Base-by-base conservation (phyloP, 352 stramenopile genomes). In the Thalassiosira livingstoniorum region DNA sequence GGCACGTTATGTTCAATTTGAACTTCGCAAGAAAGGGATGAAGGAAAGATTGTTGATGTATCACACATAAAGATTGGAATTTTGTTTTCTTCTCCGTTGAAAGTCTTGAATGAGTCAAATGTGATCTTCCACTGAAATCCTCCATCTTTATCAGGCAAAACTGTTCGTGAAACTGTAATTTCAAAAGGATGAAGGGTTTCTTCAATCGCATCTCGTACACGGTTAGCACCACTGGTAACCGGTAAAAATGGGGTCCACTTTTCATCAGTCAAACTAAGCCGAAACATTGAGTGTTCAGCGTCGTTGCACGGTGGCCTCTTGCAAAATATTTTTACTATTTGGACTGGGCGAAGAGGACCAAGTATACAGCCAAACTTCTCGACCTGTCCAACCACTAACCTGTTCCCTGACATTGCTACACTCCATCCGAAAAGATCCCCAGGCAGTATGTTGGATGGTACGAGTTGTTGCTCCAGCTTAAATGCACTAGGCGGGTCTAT, bases 391-490 rank as follows among this genome's bases (percentile, higher is more conserved):
- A 91, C 90, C 25, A 93, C 45, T 27, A 94, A 81, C 60, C 57
- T 83, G 45, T 87, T 87, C 21, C 35, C 74, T 45, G 79, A 72
- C 68, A 94, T 91, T 27, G 72, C 80, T 34, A 95, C 90, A 62
- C 75, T 85, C 63, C 78, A 85, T 29, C 91, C 91, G 58, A 95
- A 91, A 43, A 80, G 64, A 80, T 94, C 91, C 64, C 80, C 77
- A 0, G 80, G 25, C 35, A 90, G 63, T 53, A 92, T 57, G 55
- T 95, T 94, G 18, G 83, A 89, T 53, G 91, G 75, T 1, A 79
- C 53, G 7, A 95, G 81, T 32, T 87, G 66, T 72, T 93, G 69
- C 29, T 89, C 82, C 4, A 94, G 76, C 2, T 76, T 57, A 39
- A 92, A 94, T 31, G 62, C 7, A 57, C 32, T 82, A 25, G 32